These are phyloP conservation scores for Carallia brachiata DNA, from an alignment of 345 rosid species.

Conservation along the genomic window DNA sequence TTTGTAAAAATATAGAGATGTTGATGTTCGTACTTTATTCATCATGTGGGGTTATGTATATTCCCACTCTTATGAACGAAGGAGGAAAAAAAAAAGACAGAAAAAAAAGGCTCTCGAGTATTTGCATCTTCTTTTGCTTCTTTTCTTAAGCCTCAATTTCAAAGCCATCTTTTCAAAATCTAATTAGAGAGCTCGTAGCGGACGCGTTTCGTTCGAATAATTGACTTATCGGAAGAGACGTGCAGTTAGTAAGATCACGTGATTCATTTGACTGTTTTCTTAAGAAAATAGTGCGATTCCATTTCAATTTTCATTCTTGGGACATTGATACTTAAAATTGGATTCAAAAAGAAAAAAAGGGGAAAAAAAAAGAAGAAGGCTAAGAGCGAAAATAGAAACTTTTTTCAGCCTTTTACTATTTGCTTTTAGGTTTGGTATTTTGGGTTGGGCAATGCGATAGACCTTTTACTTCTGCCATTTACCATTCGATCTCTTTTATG, in stretches of 20 bases:
- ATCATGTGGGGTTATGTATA: background rate
- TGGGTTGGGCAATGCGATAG: too few relatives aligned
- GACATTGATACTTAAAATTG: too few relatives aligned
- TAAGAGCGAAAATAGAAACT: too few relatives aligned
- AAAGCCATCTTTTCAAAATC: background rate
- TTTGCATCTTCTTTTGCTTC: background rate
- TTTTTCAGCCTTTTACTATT: too few relatives aligned
- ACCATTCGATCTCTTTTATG: too few relatives aligned
- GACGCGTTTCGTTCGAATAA: background rate
- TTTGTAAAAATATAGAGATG: background rate
- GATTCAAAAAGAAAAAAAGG: too few relatives aligned
- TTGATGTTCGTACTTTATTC: too few relatives aligned
- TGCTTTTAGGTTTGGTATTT: too few relatives aligned
- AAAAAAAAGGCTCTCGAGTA: background rate
- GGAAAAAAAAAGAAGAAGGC: too few relatives aligned
- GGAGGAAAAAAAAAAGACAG: background rate
- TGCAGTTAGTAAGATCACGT: conserved; percentile 4
- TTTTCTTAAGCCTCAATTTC: background rate
- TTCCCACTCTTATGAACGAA: background rate
- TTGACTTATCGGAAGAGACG: background rate
- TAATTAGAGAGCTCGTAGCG: background rate
- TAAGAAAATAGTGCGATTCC: too few relatives aligned
- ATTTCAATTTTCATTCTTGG: too few relatives aligned
- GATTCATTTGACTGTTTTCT: background rate
- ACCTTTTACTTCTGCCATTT: too few relatives aligned